Evolutionary conservation across 129 eudicot species (phyloP).

Genomic region (Saposhnikovia divaricata): DNA sequence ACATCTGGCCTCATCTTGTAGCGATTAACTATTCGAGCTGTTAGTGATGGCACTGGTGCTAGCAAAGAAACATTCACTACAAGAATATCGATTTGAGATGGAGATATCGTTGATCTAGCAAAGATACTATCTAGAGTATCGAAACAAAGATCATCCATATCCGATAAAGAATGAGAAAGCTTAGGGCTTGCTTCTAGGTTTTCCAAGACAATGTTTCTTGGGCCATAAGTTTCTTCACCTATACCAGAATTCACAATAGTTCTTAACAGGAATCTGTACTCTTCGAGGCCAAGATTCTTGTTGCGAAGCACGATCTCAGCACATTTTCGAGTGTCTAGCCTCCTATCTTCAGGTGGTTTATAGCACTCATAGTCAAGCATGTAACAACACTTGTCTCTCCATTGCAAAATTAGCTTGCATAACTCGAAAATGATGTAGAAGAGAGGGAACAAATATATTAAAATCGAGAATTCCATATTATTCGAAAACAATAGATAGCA

Average conservation of each 20-base stretch:
- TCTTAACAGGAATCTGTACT: constrained; percentile 42
- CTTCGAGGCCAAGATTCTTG: constrained; percentile 43
- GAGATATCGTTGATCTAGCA: constrained; percentile 25
- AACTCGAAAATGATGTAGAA: background rate
- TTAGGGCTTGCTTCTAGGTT: constrained; percentile 29
- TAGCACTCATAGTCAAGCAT: constrained; percentile 58
- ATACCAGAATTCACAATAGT: constrained; percentile 59
- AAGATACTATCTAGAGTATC: constrained; percentile 46
- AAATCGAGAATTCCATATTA: background rate
- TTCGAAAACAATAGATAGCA: background rate
- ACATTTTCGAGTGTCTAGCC: constrained; percentile 28
- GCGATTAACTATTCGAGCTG: constrained; percentile 45
- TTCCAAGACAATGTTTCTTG: constrained; percentile 40
- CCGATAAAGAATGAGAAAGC: constrained; percentile 28
- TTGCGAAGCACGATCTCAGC: constrained; percentile 42
- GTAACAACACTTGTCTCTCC: constrained; percentile 34
- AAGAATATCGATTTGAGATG: constrained; percentile 41
- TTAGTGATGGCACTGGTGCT: constrained; percentile 37
- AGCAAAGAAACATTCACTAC: constrained; percentile 56
- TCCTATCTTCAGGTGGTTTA: constrained; percentile 39
- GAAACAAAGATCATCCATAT: constrained; percentile 45
- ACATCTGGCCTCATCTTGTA: constrained; percentile 51
- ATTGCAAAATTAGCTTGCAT: background rate
- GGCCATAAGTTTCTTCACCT: constrained; percentile 57
- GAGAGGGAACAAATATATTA: background rate